Percentiles rank a stretch among this genome's conserved stretches.
phyloP scores from a whole-genome alignment of 495 filamentous ascomycete species.

The Bombardia bombarda region DNA sequence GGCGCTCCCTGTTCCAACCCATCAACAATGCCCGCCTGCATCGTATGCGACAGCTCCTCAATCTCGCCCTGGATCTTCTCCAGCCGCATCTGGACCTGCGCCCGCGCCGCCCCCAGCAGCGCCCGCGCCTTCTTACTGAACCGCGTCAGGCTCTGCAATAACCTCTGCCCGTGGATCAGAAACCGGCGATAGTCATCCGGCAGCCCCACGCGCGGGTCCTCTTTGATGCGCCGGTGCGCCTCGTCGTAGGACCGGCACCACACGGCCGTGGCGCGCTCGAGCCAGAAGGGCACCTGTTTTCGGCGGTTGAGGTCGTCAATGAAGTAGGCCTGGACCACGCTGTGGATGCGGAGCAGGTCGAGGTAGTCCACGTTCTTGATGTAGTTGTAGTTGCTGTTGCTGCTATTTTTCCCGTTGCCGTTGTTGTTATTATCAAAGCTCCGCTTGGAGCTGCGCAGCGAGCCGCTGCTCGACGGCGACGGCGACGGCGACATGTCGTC shows the following conservation, averaged over 20 bases:
- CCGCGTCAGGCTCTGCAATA: constrained; percentile 40
- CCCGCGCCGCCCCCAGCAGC: constrained; percentile 29
- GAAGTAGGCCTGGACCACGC: constrained; percentile 73
- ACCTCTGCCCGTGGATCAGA: constrained; percentile 55
- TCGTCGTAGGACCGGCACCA: constrained; percentile 56
- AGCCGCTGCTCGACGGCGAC: no score
- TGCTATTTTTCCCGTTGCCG: no score
- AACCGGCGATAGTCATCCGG: constrained; percentile 67
- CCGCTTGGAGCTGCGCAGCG: constrained; percentile 35
- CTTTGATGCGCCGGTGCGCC: constrained; percentile 50
- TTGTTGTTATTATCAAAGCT: constrained; percentile 48
- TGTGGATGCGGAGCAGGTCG: constrained; percentile 68
- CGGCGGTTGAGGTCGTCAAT: constrained; percentile 57
- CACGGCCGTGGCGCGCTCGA: constrained; percentile 50
- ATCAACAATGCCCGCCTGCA: constrained; percentile 30
- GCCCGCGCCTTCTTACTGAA: constrained; percentile 33
- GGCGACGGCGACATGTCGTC: constrained; percentile 32
- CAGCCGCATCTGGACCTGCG: constrained; percentile 40
- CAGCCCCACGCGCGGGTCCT: constrained; percentile 47
- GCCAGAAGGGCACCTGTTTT: constrained; percentile 52
- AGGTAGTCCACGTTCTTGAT: constrained; percentile 49
- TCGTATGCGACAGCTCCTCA: constrained; percentile 42
- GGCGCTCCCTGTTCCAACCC: constrained; percentile 37
- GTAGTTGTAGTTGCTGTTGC: no score
- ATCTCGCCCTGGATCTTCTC: constrained; percentile 50